Evolutionary conservation across 805 yeast genomes (phyloP), one percentile per base, ranked within the genome.

Genomic region (Metschnikowia koreensis): DNA sequence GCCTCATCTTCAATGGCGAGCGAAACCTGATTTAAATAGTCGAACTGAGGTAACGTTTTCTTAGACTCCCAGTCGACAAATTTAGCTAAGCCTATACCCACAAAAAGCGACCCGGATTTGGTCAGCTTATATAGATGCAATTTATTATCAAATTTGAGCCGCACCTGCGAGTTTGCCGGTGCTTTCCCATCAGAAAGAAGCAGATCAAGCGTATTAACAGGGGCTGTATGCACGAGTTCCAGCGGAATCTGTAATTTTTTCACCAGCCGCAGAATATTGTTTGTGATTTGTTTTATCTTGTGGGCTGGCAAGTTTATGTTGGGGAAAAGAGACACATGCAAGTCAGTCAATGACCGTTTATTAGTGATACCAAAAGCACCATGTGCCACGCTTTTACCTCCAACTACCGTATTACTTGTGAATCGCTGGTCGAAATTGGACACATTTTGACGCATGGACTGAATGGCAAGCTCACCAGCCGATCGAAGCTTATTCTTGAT

Each of bases 291-390:
- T 15, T 16, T 38, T 26, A 45, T 15, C 22, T 42, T 38, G 26
- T 47, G 42, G 6, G 13, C 9, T 12, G 48, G 54, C 17, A 22
- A 42, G 22, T 13, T 37, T 36, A 40, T 38, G 17, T 64, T 64
- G 16, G 63, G 58, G 36, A 48, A 54, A 7, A 63, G 26, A 6
- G 60, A 52, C 16, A 63, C 50, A 38, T 64, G 67, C 28, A 57
- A 56, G 8, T 51, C 50, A 22, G 54, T 45, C 28, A 55, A 27
- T 28, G 57, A 41, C 29, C 43, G 11, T 31, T 43, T 48, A 34
- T 56, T 56, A 3, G 55, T 22, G 37, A 27, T 41, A 5, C 52
- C 56, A 15, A 44, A 51, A 8, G 39, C 28, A 6, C 56, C 58
- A 29, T 46, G 49, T 7, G 16, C 27, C 3, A 48, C 52, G 9